Percentiles rank a stretch among this genome's conserved stretches.
Evolutionary conservation across 768 basidiomycete species (phyloP).

Genomic region (Mycena leptocephala): DNA sequence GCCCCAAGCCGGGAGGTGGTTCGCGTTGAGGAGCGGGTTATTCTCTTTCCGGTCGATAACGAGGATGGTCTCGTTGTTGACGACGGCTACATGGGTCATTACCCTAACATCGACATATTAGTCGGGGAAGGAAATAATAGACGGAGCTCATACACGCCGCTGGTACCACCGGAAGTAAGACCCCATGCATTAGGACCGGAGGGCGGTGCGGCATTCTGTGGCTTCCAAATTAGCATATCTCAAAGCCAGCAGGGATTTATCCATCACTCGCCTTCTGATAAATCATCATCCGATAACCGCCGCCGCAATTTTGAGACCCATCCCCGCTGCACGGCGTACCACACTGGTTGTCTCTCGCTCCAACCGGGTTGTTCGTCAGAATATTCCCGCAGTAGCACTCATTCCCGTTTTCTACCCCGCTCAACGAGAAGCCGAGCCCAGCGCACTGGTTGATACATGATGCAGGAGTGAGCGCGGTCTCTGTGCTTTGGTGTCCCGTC

Average conservation of each 20-base stretch:
- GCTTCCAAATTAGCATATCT: background rate
- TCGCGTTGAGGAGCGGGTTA: constrained; percentile 24
- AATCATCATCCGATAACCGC: constrained; percentile 16
- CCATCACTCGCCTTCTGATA: constrained; percentile 25
- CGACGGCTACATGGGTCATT: constrained; percentile 30
- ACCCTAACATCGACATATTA: constrained; percentile 10
- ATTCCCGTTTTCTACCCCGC: constrained; percentile 28
- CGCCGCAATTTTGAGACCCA: constrained; percentile 27
- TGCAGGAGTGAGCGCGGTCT: constrained; percentile 21
- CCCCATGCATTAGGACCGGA: constrained; percentile 24
- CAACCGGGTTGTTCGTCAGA: constrained; percentile 27
- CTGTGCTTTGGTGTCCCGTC: constrained; percentile 12
- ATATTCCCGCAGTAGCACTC: constrained; percentile 29
- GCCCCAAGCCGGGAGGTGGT: constrained; percentile 22
- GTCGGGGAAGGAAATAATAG: background rate
- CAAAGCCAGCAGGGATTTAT: background rate
- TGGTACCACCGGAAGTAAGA: constrained; percentile 26
- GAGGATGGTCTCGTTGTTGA: constrained; percentile 29
- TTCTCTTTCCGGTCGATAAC: constrained; percentile 33
- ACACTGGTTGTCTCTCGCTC: constrained; percentile 20
- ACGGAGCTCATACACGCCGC: constrained; percentile 21
- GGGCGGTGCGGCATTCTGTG: constrained; percentile 5
- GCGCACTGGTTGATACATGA: constrained; percentile 28
- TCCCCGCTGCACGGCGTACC: constrained; percentile 18
- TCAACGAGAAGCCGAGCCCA: background rate